Conservation (phyloP, 2,329 filamentous ascomycete genomes). For the Clarireedia hainanense region DNA sequence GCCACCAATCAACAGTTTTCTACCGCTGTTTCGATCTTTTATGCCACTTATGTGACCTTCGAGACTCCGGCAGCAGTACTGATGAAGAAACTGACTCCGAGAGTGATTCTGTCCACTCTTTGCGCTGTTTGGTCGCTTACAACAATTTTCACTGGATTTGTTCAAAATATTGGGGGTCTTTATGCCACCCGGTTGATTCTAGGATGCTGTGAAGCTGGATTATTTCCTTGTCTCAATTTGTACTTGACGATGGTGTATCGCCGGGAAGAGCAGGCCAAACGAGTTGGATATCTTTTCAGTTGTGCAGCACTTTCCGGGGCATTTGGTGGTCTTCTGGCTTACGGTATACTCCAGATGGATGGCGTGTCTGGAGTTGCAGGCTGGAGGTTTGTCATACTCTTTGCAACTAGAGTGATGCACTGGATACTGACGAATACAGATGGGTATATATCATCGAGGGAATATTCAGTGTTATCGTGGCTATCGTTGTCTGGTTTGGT, state of each 20-base stretch:
- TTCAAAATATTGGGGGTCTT: constrained; percentile 34
- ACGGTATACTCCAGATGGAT: constrained; percentile 39
- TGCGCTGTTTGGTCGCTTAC: constrained; percentile 37
- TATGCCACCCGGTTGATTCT: constrained; percentile 40
- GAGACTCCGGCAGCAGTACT: constrained; percentile 40
- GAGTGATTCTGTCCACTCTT: constrained; percentile 31
- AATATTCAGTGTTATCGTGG: constrained; percentile 36
- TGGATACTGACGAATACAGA: constrained; percentile 3
- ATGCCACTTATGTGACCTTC: constrained; percentile 42
- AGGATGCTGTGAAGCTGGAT: constrained; percentile 40
- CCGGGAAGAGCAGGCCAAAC: constrained; percentile 44
- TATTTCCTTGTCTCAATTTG: constrained; percentile 42
- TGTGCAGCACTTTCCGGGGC: constrained; percentile 43
- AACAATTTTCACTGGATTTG: constrained; percentile 40
- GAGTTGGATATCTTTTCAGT: constrained; percentile 45
- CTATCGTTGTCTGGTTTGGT: constrained; percentile 37
- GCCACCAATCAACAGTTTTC: constrained; percentile 13
- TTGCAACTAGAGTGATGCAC: background rate
- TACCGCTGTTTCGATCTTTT: constrained; percentile 39
- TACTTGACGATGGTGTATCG: constrained; percentile 49
- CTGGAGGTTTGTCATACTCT: constrained; percentile 38
- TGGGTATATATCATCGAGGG: constrained; percentile 45
- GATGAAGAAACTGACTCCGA: constrained; percentile 40
- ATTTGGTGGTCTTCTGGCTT: constrained; percentile 48
- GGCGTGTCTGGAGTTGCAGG: constrained; percentile 36